phyloP scores from a whole-genome alignment of 371 early-diverging fungal genomes.

The Dinochytrium kinnereticum region DNA sequence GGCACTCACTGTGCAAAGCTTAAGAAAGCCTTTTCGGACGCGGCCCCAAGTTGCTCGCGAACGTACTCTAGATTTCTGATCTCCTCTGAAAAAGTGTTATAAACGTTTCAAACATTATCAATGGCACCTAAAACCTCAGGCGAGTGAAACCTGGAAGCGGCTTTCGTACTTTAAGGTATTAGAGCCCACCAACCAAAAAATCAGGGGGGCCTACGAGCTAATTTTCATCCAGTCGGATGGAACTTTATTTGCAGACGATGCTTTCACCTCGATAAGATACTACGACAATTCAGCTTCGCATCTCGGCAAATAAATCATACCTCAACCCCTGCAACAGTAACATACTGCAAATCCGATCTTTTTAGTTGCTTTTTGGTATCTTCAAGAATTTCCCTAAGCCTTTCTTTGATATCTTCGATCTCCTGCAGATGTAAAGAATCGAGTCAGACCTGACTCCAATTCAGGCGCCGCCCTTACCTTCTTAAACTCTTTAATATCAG shows the following conservation, averaged over 20 bases:
- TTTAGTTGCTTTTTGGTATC: constrained; percentile 51
- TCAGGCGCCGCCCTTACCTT: constrained; percentile 38
- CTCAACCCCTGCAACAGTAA: constrained; percentile 66
- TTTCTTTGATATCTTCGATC: constrained; percentile 57
- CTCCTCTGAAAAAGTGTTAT: constrained; percentile 23
- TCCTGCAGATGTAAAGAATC: constrained; percentile 38
- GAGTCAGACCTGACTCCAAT: background rate
- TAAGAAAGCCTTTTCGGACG: constrained; percentile 64
- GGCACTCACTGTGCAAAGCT: constrained; percentile 52
- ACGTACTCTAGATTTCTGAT: constrained; percentile 75
- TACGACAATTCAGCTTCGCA: constrained; percentile 7
- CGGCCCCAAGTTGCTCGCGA: constrained; percentile 68
- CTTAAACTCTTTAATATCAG: constrained; percentile 58
- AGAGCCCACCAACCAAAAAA: constrained; percentile 32
- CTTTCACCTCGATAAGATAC: constrained; percentile 73
- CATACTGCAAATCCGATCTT: constrained; percentile 57
- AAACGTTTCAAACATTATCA: background rate
- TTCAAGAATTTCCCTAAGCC: constrained; percentile 54
- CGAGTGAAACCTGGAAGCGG: constrained; percentile 82
- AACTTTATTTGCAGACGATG: constrained; percentile 54
- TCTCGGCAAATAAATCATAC: constrained; percentile 39
- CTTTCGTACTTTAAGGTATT: constrained; percentile 65
- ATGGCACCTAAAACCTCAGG: constrained; percentile 59
- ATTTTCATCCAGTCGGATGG: constrained; percentile 81
- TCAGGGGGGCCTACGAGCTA: constrained; percentile 55